These are phyloP conservation scores for Daldinia bambusicola DNA, from an alignment of 495 filamentous ascomycete genomes.

Conservation along the genomic window DNA sequence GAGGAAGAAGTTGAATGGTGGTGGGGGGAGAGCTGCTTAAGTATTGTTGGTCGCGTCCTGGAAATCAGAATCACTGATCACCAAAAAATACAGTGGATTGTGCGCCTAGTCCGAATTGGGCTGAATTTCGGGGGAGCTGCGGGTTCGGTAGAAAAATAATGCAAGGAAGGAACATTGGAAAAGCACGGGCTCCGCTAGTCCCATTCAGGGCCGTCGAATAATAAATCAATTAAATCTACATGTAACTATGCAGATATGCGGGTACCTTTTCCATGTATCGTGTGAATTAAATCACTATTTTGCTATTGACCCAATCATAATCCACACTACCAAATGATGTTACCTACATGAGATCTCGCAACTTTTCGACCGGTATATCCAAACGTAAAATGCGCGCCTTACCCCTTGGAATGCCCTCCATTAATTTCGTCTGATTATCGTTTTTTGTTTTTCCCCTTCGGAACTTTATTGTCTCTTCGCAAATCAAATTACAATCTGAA, in stretches of 20 bases:
- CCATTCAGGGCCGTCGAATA: background rate
- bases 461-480: background rate
- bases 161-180: conserved; percentile 26
- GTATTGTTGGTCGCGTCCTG: conserved; percentile 61
- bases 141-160: conserved; percentile 40
- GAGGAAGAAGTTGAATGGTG: conserved; percentile 50
- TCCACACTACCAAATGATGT: background rate
- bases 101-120: conserved; percentile 56
- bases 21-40: conserved; percentile 63
- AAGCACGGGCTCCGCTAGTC: background rate
- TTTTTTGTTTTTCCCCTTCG: background rate
- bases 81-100: conserved; percentile 52
- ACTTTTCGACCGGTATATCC: background rate
- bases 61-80: conserved; percentile 57
- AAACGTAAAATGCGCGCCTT: background rate
- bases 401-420: background rate
- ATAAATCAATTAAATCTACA: conserved; percentile 3
- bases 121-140: conserved; percentile 37
- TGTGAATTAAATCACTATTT: background rate
- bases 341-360: background rate
- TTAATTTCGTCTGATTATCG: conserved; percentile 1
- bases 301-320: background rate
- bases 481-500: background rate
- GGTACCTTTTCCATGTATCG: background rate
- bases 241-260: background rate